A percentile compares a stretch with the other conserved stretches of the same genome.
These are phyloP conservation scores for Inga oerstediana DNA, from an alignment of 306 rosid species.

Conservation along the genomic window DNA sequence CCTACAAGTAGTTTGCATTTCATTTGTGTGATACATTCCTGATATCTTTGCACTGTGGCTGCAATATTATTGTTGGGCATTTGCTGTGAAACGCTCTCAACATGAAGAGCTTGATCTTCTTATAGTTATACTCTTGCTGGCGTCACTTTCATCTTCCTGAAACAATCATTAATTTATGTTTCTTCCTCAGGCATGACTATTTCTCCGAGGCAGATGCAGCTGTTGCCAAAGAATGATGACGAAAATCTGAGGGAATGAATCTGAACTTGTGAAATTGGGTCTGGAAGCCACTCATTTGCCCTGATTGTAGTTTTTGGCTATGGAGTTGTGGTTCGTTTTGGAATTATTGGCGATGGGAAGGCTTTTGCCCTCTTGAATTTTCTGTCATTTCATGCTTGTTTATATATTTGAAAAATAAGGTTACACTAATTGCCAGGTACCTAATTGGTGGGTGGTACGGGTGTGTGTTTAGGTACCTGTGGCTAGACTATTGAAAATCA, in stretches of 20 bases:
- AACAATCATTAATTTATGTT: slow-evolving; percentile 17
- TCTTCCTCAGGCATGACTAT: slow-evolving; percentile 78
- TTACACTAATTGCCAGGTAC: background rate
- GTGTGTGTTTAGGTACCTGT: background rate
- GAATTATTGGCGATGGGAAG: slow-evolving; percentile 19
- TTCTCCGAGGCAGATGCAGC: slow-evolving; percentile 53
- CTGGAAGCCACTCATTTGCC: background rate
- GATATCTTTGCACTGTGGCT: slow-evolving; percentile 2
- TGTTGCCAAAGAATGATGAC: slow-evolving; percentile 71
- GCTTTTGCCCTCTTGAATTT: background rate
- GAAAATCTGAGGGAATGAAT: slow-evolving; percentile 41
- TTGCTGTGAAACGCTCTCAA: too few species aligned
- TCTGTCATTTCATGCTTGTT: background rate
- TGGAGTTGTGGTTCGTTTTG: slow-evolving; percentile 23
- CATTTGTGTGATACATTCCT: slow-evolving; percentile 12
- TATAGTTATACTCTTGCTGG: background rate
- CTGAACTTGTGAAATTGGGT: slow-evolving; percentile 23
- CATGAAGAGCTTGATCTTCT: background rate
- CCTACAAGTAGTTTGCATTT: background rate
- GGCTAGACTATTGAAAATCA: background rate
- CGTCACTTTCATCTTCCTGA: slow-evolving; percentile 28
- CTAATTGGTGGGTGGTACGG: background rate
- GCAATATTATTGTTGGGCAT: background rate
- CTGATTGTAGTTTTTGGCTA: slow-evolving; percentile 25
- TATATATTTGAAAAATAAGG: slow-evolving; percentile 30